phyloP scores from a whole-genome alignment of 805 yeast genomes.

The Hanseniaspora singularis region DNA sequence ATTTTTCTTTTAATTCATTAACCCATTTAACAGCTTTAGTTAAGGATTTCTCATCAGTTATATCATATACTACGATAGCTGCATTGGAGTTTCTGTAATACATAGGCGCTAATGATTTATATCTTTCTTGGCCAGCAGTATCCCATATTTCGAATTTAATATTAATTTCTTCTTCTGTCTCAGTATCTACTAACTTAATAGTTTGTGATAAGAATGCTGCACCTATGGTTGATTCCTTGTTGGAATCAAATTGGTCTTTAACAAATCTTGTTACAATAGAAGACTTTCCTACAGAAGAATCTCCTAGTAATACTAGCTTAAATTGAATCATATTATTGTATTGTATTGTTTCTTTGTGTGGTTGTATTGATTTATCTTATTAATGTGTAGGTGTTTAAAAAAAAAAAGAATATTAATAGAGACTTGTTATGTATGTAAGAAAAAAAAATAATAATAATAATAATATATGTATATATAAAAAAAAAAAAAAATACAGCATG shows the following conservation, averaged over 20 bases:
- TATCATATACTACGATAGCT: slow-evolving; percentile 81
- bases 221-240: slow-evolving; percentile 89
- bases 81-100: slow-evolving; percentile 69
- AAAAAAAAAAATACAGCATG: no score
- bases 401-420: no score
- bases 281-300: slow-evolving; percentile 71
- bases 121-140: slow-evolving; percentile 91
- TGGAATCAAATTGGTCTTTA: slow-evolving; percentile 58
- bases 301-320: slow-evolving; percentile 66
- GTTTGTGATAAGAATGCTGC: slow-evolving; percentile 92
- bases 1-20: slow-evolving; percentile 80
- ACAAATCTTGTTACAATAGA: slow-evolving; percentile 77
- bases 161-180: slow-evolving; percentile 21
- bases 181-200: slow-evolving; percentile 27
- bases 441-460: no score
- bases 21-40: slow-evolving; percentile 79
- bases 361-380: neutral
- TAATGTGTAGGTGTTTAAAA: no score
- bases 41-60: slow-evolving; percentile 59
- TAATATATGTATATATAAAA: no score
- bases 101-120: slow-evolving; percentile 73
- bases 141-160: slow-evolving; percentile 72
- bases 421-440: no score
- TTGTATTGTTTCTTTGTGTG: slow-evolving; percentile 1
- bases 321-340: slow-evolving; percentile 33